Evolutionary conservation across 768 basidiomycete genomes (phyloP).

Genomic region (Rhizopogon salebrosus): DNA sequence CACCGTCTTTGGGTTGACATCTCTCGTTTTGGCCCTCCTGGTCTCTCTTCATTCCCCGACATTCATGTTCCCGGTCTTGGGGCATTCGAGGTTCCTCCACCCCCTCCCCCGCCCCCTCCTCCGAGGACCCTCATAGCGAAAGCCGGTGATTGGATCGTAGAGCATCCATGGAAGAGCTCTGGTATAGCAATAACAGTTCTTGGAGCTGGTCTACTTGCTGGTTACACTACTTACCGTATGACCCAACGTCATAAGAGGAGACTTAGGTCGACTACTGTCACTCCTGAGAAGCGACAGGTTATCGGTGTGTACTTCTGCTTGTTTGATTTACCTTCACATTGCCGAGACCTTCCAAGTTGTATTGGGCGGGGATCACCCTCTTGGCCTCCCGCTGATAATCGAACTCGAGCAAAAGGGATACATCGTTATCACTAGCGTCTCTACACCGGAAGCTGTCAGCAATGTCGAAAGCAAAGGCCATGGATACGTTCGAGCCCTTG

Average conservation of each 20-base stretch:
- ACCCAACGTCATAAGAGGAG: constrained; percentile 19
- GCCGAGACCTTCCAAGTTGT: constrained; percentile 44
- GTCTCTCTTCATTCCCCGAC: constrained; percentile 37
- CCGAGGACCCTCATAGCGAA: constrained; percentile 40
- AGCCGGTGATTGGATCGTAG: constrained; percentile 46
- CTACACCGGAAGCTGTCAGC: constrained; percentile 59
- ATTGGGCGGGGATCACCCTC: constrained; percentile 73
- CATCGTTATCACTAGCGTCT: constrained; percentile 78
- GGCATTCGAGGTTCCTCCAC: constrained; percentile 66
- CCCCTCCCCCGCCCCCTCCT: constrained; percentile 51
- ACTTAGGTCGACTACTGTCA: constrained; percentile 22
- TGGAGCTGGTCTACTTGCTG: constrained; percentile 56
- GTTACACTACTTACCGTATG: constrained; percentile 37
- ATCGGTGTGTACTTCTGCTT: constrained; percentile 27
- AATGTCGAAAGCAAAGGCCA: constrained; percentile 58
- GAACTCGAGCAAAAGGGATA: constrained; percentile 77
- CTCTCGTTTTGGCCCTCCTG: constrained; percentile 68
- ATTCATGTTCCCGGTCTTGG: constrained; percentile 63
- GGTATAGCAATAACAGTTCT: constrained; percentile 52
- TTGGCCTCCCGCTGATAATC: constrained; percentile 65
- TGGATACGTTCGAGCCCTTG: constrained; percentile 77
- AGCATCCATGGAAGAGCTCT: constrained; percentile 58
- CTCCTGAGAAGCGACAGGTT: constrained; percentile 40
- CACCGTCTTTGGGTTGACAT: constrained; percentile 76
- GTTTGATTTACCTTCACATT: not conserved